These are phyloP conservation scores for Coemansia sp. DNA, from an alignment of 192 early-diverging fungal species.

Conservation along the genomic window DNA sequence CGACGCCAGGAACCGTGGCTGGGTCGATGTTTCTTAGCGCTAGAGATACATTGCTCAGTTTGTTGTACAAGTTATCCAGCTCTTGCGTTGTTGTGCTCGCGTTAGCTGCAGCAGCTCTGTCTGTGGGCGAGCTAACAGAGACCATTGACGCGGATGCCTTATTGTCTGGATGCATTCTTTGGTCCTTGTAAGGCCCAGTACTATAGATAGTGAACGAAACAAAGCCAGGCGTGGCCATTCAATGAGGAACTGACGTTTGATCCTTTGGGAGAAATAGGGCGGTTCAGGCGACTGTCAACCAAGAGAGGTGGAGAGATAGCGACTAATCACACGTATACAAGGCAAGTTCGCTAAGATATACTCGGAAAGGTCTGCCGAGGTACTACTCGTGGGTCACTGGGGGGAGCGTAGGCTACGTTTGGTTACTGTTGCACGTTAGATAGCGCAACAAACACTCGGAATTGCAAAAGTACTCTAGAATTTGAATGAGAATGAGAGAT, in stretches of 20 bases:
- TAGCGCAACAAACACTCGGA: neutral
- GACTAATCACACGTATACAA: neutral
- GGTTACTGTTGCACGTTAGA: neutral
- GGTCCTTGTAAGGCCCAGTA: slow-evolving; percentile 30
- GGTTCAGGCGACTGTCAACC: neutral
- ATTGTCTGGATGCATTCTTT: slow-evolving; percentile 25
- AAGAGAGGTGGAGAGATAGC: neutral
- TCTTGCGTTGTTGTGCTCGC: slow-evolving; percentile 28
- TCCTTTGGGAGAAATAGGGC: neutral
- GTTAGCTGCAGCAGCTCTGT: neutral
- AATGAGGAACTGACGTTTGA: slow-evolving; percentile 1
- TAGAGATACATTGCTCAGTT: slow-evolving; percentile 44
- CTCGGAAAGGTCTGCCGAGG: neutral
- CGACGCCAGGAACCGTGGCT: slow-evolving; percentile 17
- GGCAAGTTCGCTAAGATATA: neutral
- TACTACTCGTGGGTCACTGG: neutral
- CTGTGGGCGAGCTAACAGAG: neutral
- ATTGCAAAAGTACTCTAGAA: neutral
- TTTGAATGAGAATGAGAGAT: neutral
- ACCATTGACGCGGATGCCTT: slow-evolving; percentile 5
- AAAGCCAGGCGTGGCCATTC: slow-evolving; percentile 49
- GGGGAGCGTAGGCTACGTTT: neutral
- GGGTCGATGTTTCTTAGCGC: slow-evolving; percentile 44
- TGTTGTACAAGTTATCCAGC: slow-evolving; percentile 48
- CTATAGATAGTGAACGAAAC: slow-evolving; percentile 32